Percentiles rank a stretch among this genome's conserved stretches.
Evolutionary conservation across 2,329 filamentous ascomycete genomes (phyloP).

Genomic region (Xylariaceae sp.): DNA sequence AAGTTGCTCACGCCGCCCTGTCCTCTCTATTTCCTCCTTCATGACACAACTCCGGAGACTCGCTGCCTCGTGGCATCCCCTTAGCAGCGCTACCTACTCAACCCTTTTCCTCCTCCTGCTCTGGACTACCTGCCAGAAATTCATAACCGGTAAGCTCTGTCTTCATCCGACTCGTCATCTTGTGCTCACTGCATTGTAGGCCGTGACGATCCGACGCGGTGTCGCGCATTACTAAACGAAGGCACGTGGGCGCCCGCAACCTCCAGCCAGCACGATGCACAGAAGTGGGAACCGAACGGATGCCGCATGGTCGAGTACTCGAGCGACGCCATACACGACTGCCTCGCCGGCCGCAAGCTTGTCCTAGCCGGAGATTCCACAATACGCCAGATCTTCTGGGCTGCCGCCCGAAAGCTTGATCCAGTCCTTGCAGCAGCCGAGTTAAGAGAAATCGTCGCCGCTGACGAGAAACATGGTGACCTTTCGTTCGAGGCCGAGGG

Average conservation of each 20-base stretch:
- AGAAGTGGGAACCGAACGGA: slow-evolving; percentile 57
- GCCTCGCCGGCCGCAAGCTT: slow-evolving; percentile 50
- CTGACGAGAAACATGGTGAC: slow-evolving; percentile 42
- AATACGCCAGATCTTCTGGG: slow-evolving; percentile 60
- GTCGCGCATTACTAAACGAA: slow-evolving; percentile 27
- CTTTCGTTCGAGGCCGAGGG: slow-evolving; percentile 42
- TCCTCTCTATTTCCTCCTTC: slow-evolving; percentile 9
- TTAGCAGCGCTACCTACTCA: slow-evolving; percentile 21
- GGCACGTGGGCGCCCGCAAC: slow-evolving; percentile 24
- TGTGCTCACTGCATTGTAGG: slow-evolving; percentile 20
- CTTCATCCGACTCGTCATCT: not conserved
- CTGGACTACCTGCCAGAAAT: slow-evolving; percentile 17
- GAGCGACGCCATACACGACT: slow-evolving; percentile 48
- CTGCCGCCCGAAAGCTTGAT: slow-evolving; percentile 49
- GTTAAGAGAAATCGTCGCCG: slow-evolving; percentile 29
- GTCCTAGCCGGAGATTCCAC: slow-evolving; percentile 62
- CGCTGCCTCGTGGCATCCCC: slow-evolving; percentile 23
- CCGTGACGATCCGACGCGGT: slow-evolving; percentile 24
- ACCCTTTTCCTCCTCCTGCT: slow-evolving; percentile 19
- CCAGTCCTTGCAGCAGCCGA: slow-evolving; percentile 35
- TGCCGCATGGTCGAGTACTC: slow-evolving; percentile 59
- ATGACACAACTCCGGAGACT: slow-evolving; percentile 24
- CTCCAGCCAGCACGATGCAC: slow-evolving; percentile 5
- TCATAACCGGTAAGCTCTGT: slow-evolving; percentile 14
- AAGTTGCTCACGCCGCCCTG: slow-evolving; percentile 9